Base-by-base conservation (phyloP, 1,284 basidiomycete genomes). In the Vanrija sp. region DNA sequence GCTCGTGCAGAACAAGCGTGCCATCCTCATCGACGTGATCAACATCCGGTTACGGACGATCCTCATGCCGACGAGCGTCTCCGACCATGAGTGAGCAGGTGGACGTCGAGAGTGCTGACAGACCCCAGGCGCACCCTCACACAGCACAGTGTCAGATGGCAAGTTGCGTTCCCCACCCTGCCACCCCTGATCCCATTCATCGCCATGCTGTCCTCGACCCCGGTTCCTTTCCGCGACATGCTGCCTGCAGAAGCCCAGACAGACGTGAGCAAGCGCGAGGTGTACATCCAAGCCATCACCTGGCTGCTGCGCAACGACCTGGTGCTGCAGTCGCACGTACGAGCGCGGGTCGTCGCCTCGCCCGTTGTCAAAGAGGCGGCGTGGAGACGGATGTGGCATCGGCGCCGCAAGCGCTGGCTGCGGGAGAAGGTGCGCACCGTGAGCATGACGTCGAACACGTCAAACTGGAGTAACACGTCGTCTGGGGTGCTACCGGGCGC, bases 231-330 rank as follows among this genome's bases (percentile, higher is more conserved):
- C 72, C 63, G 68, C 24, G 65, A 70, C 35, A 53, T 72, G 27
- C 54, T 75, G 16, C 69, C 71, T 1, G 14, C 53, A 14, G 63
- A 67, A 2, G 56, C 57, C 14, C 57, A 58, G 15, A 54, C 53
- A 1, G 60, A 56, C 15, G 38, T 48, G 1, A 10, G 50, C 25
- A 58, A 60, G 23, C 82, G 91, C 25, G 79, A 83, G 15, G 73
- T 85, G 41, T 95, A 89, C 68, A 82, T 88, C 52, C 84, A 89
- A 39, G 87, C 93, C 36, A 83, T 98, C n/a, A 76, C 88, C 42
- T 98, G 94, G 93, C 83, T 98, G 78, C 80, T 98, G 37, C 87
- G 89, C 60, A 84, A 85, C 47, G 89, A 90, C 62, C 81, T 98
- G 54, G 79, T 97, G 20, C 82, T 89, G 51, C 89, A 90, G 31